Evolutionary conservation across 495 filamentous ascomycete genomes (phyloP), one percentile per base, ranked within the genome.

Genomic region (Thermothielavioides terrestris): DNA sequence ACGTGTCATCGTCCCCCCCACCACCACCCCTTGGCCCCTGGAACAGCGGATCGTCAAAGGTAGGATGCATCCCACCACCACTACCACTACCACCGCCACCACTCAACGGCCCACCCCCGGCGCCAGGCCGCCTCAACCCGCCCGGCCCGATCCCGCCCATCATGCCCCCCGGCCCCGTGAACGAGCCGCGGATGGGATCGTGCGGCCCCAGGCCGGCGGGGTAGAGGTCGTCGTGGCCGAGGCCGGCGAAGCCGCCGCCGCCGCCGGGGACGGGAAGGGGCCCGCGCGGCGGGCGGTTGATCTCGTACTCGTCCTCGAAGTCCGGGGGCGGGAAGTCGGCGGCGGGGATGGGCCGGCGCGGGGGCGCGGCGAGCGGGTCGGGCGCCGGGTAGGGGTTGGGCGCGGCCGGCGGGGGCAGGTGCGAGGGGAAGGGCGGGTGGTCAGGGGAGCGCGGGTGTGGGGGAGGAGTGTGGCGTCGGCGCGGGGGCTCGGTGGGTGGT

Each of bases 251-350:
- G 2, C 70, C 3, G 79, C 79, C n/a, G n/a, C n/a, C n/a, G 22
- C 73, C 72, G 60, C 27, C 65, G 66, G 6, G 60, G 68, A 21
- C 54, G 4, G 34, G 35, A 8, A 47, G 15, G 42, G 31, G 70
- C 14, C 78, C 76, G 15, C 79, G 77, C 1, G 77, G 77, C 1
- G 82, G 88, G 1, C 79, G 72, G 41, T 85, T 78, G 41, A 97
- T 75, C 45, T 97, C 88, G 59, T 86, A 88, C 56, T 95, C 90
- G 68, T 97, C 89, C 51, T 96, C 92, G 58, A 97, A 97, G 17
- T 79, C 89, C 3, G 92, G 92, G 0, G 89, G 88, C 0, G 82
- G 77, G 54, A 94, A 88, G 48, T 90, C 89, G n/a, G 77, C 85
- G 1, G 75, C 66, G 17, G 89, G 90, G 22, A 81, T 65, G 1